A percentile compares a stretch with the other conserved stretches of the same genome.
Evolutionary conservation across 2,329 filamentous ascomycete genomes (phyloP).

Genomic region (Thermoascus crustaceus): DNA sequence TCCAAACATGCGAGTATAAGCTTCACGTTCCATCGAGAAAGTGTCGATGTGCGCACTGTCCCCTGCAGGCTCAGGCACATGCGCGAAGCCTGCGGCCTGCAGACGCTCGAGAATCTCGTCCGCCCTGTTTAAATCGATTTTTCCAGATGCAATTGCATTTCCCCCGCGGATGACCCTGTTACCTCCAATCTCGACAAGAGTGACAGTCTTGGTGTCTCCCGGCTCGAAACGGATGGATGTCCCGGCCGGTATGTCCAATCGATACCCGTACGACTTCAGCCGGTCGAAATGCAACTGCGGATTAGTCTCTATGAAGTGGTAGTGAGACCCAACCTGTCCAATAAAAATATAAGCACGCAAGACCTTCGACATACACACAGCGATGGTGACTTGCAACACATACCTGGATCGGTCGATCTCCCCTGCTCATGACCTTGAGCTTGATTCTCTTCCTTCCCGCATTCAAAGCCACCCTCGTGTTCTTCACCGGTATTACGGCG

Average conservation of each 20-base stretch:
- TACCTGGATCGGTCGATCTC: conserved; percentile 84
- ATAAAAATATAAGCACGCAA: too few species aligned
- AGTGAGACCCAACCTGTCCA: conserved; percentile 72
- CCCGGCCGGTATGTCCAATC: conserved; percentile 82
- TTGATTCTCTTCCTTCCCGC: conserved; percentile 63
- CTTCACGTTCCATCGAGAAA: conserved; percentile 64
- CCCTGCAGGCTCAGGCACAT: conserved; percentile 58
- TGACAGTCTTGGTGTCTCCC: conserved; percentile 83
- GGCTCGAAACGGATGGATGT: conserved; percentile 92
- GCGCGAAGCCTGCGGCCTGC: conserved; percentile 67
- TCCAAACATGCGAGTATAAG: conserved; percentile 84
- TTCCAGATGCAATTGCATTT: conserved; percentile 68
- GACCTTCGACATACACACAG: too few species aligned
- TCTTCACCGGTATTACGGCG: conserved; percentile 65
- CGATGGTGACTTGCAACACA: too few species aligned
- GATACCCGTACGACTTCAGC: conserved; percentile 68
- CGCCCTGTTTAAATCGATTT: conserved; percentile 55
- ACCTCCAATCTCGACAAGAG: conserved; percentile 79
- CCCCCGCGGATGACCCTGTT: conserved; percentile 73
- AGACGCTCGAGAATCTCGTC: conserved; percentile 61
- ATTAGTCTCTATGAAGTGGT: conserved; percentile 95
- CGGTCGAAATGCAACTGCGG: conserved; percentile 84
- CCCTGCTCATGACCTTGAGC: conserved; percentile 72
- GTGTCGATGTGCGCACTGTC: conserved; percentile 51
- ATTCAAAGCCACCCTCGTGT: conserved; percentile 60